Evolutionary conservation across 176 grass and related monocot species (phyloP).

Genomic region (Bromus sterilis): DNA sequence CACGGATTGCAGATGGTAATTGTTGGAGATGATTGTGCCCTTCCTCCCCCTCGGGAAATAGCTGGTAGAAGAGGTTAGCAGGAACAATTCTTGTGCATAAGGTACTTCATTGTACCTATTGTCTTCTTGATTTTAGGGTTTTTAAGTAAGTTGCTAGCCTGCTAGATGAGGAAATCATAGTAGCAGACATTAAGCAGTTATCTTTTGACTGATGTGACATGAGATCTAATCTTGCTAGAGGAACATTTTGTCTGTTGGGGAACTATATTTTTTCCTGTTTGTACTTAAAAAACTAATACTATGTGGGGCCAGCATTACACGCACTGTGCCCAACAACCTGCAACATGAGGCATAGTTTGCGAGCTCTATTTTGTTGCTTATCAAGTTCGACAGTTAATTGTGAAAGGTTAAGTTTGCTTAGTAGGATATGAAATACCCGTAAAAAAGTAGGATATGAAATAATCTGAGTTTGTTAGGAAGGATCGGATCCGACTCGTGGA

Average conservation of each 20-base stretch:
- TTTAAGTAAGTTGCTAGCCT: conserved; percentile 12
- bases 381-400: background rate
- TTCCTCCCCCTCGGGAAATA: conserved; percentile 89
- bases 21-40: conserved; percentile 98
- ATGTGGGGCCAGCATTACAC: background rate
- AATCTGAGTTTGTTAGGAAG: background rate
- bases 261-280: conserved; percentile 10
- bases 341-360: background rate
- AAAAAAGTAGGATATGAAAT: background rate
- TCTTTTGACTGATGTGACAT: background rate
- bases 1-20: conserved; percentile 77
- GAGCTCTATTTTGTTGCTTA: no score
- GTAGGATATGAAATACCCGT: no score
- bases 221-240: background rate
- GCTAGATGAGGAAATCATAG: background rate
- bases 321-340: background rate
- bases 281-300: background rate
- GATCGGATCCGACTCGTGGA: background rate
- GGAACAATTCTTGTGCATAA: conserved; percentile 94
- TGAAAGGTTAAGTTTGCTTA: background rate
- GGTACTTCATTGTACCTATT: conserved; percentile 40
- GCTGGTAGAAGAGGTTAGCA: conserved; percentile 96
- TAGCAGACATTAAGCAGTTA: background rate
- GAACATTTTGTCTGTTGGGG: background rate
- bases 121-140: conserved; percentile 4